Base-by-base conservation (phyloP, 108 stramenopile species). In the Skeletonema menzelii region DNA sequence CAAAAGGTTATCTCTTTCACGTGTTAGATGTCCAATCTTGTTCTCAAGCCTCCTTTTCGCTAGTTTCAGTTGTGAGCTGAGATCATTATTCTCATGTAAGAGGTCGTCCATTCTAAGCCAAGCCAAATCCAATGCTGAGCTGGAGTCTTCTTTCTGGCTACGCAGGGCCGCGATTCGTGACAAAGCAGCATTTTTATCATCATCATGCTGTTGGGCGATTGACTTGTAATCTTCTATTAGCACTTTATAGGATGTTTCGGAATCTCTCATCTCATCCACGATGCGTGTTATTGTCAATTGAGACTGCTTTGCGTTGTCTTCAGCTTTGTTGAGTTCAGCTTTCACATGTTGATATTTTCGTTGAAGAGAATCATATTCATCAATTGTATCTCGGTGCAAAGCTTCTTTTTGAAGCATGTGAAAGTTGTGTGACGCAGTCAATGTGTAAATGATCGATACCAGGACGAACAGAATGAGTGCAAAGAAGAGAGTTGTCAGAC, bases 111-210 rank as follows among this genome's bases (percentile, higher is more conserved):
- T 71, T 8, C 77, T 27, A 19, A 53, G 59, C 70, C 77, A 66
- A 44, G 70, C 77, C 64, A 60, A 32, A 13, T 78, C 77, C 46
- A 61, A 60, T 4, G 77, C 77, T 15, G 77, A 60, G n/a, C n/a
- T 37, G 26, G 37, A 55, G 38, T 64, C 56, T 28, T 66, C 44
- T 40, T 60, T 53, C 6, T 70, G 15, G 56, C 47, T 61, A 31
- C 87, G 61, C 32, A 87, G 40, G 6, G 68, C 59, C 46, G 76
- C 34, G 31, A 87, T 76, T 0, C 72, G 46, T 42, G 47, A 22
- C 19, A 83, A 27, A 1, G 76, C 60, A 28, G 75, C 75, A 10
- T 79, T 79, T 7, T 66, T 32, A 0, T 73, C 70, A 35, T 79
- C 34, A 15, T 74, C 42, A 24, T 84, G 63, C 47, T 78, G 67